These are phyloP conservation scores for Trichoderma reesei DNA, from an alignment of 495 filamentous ascomycete species.

Conservation along the genomic window DNA sequence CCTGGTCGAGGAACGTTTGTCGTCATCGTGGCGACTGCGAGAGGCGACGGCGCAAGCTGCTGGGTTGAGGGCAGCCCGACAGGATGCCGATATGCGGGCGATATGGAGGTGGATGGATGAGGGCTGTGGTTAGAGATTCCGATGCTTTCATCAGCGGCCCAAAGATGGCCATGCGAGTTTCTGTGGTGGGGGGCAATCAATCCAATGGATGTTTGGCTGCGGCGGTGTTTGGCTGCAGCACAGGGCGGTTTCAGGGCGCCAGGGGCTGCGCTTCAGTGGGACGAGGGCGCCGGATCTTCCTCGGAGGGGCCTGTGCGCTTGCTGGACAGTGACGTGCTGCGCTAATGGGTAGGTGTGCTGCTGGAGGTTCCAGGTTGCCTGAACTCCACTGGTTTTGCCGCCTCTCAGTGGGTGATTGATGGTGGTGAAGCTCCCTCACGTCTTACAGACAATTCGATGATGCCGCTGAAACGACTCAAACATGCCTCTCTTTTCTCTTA, in stretches of 20 bases:
- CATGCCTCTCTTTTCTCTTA: too few relatives aligned
- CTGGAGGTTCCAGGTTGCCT: too few relatives aligned
- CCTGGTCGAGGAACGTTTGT: constrained; percentile 63
- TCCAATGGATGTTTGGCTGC: background rate
- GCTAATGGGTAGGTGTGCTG: background rate
- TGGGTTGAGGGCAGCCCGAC: background rate
- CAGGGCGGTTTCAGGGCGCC: constrained; percentile 1
- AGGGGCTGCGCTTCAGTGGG: constrained; percentile 5
- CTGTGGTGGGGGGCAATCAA: background rate
- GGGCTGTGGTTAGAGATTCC: background rate
- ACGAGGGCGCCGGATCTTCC: background rate
- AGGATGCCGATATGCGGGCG: background rate
- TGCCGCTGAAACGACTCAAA: too few relatives aligned
- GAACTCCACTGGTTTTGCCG: too few relatives aligned
- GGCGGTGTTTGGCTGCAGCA: background rate
- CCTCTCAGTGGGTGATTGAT: too few relatives aligned
- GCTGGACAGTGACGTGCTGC: background rate
- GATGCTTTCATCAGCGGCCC: constrained; percentile 1
- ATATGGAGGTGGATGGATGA: background rate
- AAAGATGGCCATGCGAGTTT: background rate
- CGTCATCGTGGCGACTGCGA: constrained; percentile 17
- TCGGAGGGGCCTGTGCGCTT: constrained; percentile 1
- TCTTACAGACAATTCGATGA: too few relatives aligned
- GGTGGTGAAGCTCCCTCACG: too few relatives aligned
- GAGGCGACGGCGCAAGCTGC: background rate